Evolutionary conservation across 1,284 basidiomycete species (phyloP), one percentile per base, ranked within the genome.

Genomic region (Retiboletus flavoniger): DNA sequence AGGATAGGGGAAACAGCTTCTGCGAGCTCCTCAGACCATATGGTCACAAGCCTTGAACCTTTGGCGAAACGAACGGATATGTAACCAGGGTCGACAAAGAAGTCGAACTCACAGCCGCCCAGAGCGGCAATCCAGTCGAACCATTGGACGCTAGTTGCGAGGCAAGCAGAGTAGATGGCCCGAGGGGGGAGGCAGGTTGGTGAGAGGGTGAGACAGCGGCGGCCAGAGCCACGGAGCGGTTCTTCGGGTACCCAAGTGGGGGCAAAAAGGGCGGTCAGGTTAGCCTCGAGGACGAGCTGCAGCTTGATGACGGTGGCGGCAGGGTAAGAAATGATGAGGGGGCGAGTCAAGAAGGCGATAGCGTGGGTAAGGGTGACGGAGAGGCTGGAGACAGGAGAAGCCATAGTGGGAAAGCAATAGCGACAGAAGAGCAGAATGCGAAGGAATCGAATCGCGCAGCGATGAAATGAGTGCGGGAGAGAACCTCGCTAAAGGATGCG

Each of bases 11-110:
- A 59, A 51, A 52, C 40, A 17, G 42, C 31, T 7, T 68, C 61
- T 16, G 69, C 64, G 46, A 74, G 60, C 55, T 78, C 74, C 55
- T 83, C 83, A 9, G 82, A 80, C 88, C 88, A 91, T 64, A 91
- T 66, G 50, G 81, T 85, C 63, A 82, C 68, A 55, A 82, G 75
- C 62, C 75, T 67, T 57, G 70, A 65, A 48, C 70, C 73, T 54
- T 65, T 74, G 54, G 75, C 77, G 65, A 80, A 76, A 58, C 85
- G 84, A 57, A 88, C 72, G 53, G 83, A 84, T 59, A 91, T 80
- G 66, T 79, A 82, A 53, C 87, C 88, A 54, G 89, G 89, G 69
- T 90, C 85, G 61, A 89, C 80, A 70, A 87, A 84, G 56, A 91
- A 79, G 69, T 91, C 88, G 62, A 91, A 85, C 70, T 87, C 85